Percentiles rank a stretch among this genome's conserved stretches.
phyloP scores from a whole-genome alignment of 108 stramenopile genomes.

The Skeletonema potamos region DNA sequence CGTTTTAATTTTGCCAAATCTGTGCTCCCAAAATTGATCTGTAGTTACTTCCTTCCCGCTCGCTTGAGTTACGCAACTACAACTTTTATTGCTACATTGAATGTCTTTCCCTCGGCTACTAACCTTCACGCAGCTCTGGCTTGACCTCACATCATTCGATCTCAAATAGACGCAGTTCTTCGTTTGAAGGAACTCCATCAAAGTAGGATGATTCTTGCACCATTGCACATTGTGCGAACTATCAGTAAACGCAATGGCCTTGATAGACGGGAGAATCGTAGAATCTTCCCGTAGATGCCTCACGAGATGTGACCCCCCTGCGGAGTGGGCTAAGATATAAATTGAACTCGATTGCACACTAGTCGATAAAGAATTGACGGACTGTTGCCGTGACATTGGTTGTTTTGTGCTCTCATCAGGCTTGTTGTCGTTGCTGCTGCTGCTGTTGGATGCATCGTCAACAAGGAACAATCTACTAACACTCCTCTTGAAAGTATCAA shows the following conservation, averaged over 20 bases:
- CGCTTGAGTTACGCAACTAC: conserved; percentile 40
- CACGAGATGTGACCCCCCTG: conserved; percentile 36
- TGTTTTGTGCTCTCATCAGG: background rate
- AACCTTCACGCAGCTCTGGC: conserved; percentile 20
- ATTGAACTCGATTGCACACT: background rate
- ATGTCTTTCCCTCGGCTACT: conserved; percentile 42
- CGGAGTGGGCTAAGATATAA: conserved; percentile 44
- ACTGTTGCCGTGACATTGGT: background rate
- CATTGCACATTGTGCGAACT: conserved; percentile 88
- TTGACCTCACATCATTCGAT: conserved; percentile 39
- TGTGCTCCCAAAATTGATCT: conserved; percentile 74
- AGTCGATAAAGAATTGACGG: conserved; percentile 1
- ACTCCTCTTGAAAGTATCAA: conserved; percentile 34
- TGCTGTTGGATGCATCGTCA: background rate
- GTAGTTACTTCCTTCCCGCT: conserved; percentile 50
- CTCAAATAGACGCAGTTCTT: conserved; percentile 52
- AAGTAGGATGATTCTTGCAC: conserved; percentile 45
- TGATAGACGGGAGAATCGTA: conserved; percentile 55
- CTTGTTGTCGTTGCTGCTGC: background rate
- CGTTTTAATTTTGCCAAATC: conserved; percentile 74
- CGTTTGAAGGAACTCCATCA: conserved; percentile 41
- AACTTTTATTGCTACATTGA: conserved; percentile 5
- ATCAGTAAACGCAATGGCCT: conserved; percentile 82
- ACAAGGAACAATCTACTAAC: conserved; percentile 17
- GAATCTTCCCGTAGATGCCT: conserved; percentile 41